Evolutionary conservation across 495 filamentous ascomycete species (phyloP), one percentile per base, ranked within the genome.

Genomic region (Penicillium goetzii): DNA sequence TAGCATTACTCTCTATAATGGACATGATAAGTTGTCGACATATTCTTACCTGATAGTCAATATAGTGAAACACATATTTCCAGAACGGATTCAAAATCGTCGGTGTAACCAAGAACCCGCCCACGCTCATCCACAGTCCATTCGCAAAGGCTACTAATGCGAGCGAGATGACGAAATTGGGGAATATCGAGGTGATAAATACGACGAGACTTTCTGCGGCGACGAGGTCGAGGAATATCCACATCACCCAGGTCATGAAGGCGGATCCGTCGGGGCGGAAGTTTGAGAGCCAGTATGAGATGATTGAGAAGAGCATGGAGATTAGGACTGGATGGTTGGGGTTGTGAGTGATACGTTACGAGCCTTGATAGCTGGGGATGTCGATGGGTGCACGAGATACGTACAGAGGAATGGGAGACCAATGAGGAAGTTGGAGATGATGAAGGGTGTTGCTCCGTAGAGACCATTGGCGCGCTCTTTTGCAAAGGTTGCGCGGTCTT

Each of bases 401-500:
- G 56, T 73, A 80, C 74, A 90, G 12, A 94, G 81, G 64, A 90
- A 94, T 1, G 91, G 91, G 0, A 92, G 76, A 4, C 91, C 91
- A 64, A 91, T 91, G 56, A 94, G 70, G 67, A 95, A 94, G 74
- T 94, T 95, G 32, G 91, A 82, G 15, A 93, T 51, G 25, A 90
- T 78, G 75, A 94, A 92, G 2, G 86, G 83, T 0, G 87, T 82
- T 1, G 91, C 80, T 4, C 90, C 89, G 72, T 92, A 92, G 1
- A 94, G 84, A 0, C 91, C 91, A 71, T 94, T 93, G 23, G 85
- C 85, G n/a, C 89, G 85, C 65, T 95, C 91, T 75, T 93, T 93
- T 76, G 84, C 72, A 69, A 85, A 95, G 0, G 85, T 88, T 4
- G 84, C 79, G 49, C 86, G 85, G 70, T 95, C 91, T 76, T 95